Percentiles rank a stretch among this genome's conserved stretches.
Conservation (phyloP, 441 rosid genomes). For the Jatropha multifida region DNA sequence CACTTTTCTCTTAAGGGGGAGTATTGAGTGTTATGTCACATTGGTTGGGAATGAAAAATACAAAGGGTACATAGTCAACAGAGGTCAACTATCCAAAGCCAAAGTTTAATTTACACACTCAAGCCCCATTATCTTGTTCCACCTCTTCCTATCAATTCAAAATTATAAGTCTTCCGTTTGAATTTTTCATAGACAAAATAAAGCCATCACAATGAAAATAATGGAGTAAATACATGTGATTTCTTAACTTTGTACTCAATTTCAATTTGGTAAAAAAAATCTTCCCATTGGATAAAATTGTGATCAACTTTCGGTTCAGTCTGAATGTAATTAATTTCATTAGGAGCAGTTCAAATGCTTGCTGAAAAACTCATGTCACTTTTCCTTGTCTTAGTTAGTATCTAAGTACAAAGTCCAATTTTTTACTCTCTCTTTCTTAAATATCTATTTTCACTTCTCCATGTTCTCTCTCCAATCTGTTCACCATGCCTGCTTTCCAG, state of each 20-base stretch:
- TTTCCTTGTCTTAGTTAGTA: neutral
- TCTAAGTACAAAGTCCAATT: neutral
- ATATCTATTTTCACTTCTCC: neutral
- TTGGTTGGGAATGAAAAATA: too few relatives aligned
- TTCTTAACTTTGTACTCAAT: neutral
- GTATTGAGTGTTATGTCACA: too few relatives aligned
- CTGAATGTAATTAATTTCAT: neutral
- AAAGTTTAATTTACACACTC: too few relatives aligned
- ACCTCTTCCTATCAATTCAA: too few relatives aligned
- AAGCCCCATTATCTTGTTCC: too few relatives aligned
- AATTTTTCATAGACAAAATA: too few relatives aligned
- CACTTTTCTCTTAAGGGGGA: too few relatives aligned
- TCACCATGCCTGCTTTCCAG: neutral
- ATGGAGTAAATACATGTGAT: neutral
- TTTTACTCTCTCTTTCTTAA: neutral
- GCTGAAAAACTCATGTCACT: neutral
- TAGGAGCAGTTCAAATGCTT: neutral
- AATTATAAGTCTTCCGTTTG: neutral
- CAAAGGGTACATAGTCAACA: too few relatives aligned
- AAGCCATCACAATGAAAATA: neutral
- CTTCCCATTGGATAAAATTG: neutral
- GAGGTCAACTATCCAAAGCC: too few relatives aligned
- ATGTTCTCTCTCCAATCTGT: neutral
- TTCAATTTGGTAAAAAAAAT: neutral
- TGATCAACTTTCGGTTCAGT: neutral